phyloP scores from a whole-genome alignment of 441 rosid genomes.

The Pelargonium fulgidum region DNA sequence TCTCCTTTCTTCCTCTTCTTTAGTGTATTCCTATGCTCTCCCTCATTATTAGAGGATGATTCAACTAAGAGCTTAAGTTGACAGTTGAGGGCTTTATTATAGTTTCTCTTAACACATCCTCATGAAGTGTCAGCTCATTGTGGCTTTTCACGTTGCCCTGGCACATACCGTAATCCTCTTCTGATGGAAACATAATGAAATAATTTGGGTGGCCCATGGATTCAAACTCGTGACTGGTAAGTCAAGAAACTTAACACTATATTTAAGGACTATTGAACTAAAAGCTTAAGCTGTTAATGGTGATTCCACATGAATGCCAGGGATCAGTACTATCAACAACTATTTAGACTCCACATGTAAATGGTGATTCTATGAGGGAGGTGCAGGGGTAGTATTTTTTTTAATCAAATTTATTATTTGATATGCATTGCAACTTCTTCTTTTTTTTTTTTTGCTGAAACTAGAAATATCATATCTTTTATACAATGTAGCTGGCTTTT shows the following conservation, averaged over 20 bases:
- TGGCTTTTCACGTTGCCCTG: not conserved
- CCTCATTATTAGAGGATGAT: not conserved
- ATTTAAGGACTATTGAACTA: not conserved
- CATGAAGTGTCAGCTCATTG: not conserved
- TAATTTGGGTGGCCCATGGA: not conserved
- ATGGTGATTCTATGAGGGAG: not conserved
- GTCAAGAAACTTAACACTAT: not conserved
- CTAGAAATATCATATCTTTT: not conserved
- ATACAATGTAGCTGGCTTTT: not conserved
- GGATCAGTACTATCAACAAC: not conserved
- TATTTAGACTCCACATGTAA: conserved; percentile 4
- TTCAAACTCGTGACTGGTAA: not conserved
- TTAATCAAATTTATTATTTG: not conserved
- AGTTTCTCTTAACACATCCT: not conserved
- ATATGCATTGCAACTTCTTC: conserved; percentile 1
- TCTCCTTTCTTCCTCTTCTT: not conserved
- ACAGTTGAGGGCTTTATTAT: not conserved
- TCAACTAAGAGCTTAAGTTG: not conserved
- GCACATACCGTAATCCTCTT: not conserved
- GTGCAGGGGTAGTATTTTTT: conserved; percentile 7
- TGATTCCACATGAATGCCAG: not conserved
- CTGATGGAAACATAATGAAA: not conserved
- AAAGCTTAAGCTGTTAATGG: not conserved
- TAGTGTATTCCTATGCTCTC: not conserved
- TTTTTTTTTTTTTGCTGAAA: not conserved